These are phyloP conservation scores for Dunaliella salina DNA, from an alignment of 163 green algal genomes.

Conservation along the genomic window DNA sequence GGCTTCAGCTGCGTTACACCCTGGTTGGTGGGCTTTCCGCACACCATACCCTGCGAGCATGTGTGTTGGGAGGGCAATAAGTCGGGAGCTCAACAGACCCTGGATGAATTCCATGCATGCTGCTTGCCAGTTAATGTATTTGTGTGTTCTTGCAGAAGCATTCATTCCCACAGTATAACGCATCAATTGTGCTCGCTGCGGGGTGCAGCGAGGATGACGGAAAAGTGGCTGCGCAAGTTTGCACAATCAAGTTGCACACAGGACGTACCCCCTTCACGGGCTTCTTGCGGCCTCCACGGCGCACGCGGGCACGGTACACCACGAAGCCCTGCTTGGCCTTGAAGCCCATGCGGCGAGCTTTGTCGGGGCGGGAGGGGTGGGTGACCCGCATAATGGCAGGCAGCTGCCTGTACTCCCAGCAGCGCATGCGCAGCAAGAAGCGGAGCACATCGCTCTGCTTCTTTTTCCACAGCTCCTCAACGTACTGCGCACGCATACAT, in stretches of 20 bases:
- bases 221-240: no score
- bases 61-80: neutral
- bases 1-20: constrained; percentile 98
- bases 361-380: constrained; percentile 89
- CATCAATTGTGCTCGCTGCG: no score
- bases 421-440: constrained; percentile 95
- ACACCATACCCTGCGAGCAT: constrained; percentile 85
- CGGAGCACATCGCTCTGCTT: constrained; percentile 99
- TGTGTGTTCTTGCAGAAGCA: neutral
- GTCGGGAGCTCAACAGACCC: no score
- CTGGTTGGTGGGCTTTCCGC: constrained; percentile 96
- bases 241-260: neutral
- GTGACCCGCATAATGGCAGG: constrained; percentile 83
- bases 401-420: constrained; percentile 99
- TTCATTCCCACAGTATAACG: no score
- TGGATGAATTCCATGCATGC: no score
- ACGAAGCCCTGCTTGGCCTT: constrained; percentile 98
- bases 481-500: constrained; percentile 72
- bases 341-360: constrained; percentile 95
- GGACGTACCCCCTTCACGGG: constrained; percentile 82
- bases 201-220: no score
- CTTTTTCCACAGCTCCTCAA: constrained; percentile 97
- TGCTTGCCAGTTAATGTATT: no score
- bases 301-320: constrained; percentile 94
- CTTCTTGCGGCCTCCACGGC: constrained; percentile 94